Evolutionary conservation across 306 rosid species (phyloP).

Genomic region (Citrullus mucosospermus): DNA sequence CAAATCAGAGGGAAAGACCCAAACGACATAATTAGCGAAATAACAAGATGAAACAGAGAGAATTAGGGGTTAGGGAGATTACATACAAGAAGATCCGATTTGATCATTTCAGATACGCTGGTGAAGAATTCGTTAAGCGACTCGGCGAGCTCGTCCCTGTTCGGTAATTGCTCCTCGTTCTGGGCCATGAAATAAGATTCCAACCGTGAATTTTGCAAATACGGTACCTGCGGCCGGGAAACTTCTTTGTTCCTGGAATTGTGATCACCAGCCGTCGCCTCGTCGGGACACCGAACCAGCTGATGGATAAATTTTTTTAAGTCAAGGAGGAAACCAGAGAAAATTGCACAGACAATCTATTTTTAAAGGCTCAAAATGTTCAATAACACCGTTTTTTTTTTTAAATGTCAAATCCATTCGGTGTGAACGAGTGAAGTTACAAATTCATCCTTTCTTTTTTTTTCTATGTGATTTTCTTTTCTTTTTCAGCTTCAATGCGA

Average conservation of each 20-base stretch:
- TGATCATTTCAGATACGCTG: slow-evolving; percentile 67
- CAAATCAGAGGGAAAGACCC: background rate
- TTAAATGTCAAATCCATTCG: no score
- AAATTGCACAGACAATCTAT: no score
- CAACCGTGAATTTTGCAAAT: background rate
- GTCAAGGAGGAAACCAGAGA: no score
- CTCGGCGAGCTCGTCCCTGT: slow-evolving; percentile 43
- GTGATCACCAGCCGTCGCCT: background rate
- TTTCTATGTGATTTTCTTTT: no score
- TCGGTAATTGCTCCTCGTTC: slow-evolving; percentile 5
- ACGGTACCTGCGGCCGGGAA: background rate
- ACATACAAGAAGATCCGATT: slow-evolving; percentile 87
- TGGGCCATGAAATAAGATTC: slow-evolving; percentile 20
- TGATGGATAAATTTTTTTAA: background rate
- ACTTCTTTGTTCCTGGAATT: background rate
- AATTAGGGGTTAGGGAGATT: slow-evolving; percentile 9
- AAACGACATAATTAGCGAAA: background rate
- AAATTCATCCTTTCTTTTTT: no score
- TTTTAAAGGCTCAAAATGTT: no score
- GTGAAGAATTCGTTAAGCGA: slow-evolving; percentile 53
- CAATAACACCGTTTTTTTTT: no score
- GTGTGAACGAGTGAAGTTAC: no score
- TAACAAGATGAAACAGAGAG: background rate
- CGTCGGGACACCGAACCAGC: background rate
- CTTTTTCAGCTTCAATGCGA: no score